Conservation (phyloP, 1,139 yeast species). For the Nakaseomyces nivariensis region DNA sequence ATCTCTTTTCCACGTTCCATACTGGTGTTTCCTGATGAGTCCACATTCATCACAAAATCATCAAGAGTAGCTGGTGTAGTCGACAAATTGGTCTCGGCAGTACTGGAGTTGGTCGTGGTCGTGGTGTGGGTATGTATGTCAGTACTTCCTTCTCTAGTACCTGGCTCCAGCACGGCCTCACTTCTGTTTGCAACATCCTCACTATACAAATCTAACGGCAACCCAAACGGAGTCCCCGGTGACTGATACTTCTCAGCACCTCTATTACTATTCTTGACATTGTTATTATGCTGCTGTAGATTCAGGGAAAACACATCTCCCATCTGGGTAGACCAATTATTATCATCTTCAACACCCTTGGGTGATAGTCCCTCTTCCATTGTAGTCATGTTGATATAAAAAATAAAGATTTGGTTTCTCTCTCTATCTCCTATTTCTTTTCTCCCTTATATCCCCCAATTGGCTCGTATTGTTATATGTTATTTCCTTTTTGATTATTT, state of each 20-base stretch:
- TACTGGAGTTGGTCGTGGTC: constrained; percentile 1
- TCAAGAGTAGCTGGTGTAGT: constrained; percentile 7
- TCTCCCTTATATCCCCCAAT: background rate
- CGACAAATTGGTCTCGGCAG: background rate
- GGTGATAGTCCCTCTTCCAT: background rate
- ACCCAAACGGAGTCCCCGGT: background rate
- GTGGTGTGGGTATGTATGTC: background rate
- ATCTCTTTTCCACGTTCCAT: background rate
- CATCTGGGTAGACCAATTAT: constrained; percentile 1
- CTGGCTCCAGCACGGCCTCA: no score
- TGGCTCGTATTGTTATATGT: background rate
- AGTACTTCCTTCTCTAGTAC: background rate
- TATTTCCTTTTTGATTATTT: background rate
- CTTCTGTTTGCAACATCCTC: background rate
- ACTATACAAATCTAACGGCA: background rate
- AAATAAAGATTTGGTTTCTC: background rate
- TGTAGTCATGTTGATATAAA: background rate
- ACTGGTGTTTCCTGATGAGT: background rate
- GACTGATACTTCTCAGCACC: constrained; percentile 1
- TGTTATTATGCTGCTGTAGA: background rate
- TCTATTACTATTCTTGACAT: background rate
- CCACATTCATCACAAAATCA: constrained; percentile 5
- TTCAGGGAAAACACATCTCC: background rate
- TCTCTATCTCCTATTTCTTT: background rate
- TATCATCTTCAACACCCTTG: background rate